Base-by-base conservation (phyloP, 805 yeast genomes). In the Wickerhamomyces alni region DNA sequence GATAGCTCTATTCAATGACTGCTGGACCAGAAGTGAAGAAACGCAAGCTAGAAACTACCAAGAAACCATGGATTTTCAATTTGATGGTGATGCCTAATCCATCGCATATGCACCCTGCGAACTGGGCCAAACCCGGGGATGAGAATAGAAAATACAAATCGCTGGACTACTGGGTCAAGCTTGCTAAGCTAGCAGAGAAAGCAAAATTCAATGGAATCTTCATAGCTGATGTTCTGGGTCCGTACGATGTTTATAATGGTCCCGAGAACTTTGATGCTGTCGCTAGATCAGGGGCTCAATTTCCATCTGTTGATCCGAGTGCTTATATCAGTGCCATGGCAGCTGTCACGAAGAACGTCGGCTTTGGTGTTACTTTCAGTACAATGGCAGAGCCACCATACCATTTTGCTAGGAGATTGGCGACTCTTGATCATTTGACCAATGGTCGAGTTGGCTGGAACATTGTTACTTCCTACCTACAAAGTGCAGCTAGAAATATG, bases 321-420 rank as follows among this genome's bases (percentile, higher is more conserved):
- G 59, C 61, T n/a, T 49, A 51, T 21, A 53, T 60, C 22, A 44
- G 56, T 18, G 53, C 43, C 21, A 57, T 65, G 65, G 69, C 70
- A 13, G 59, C 65, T 3, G 70, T 61, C 11, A 66, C 71, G 8
- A 47, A 60, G 35, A 59, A 57, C 31, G 44, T 67, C 24, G 47
- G 60, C 8, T 66, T 66, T 43, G 72, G 67, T 8, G 47, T 67
- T 18, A 66, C 72, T 5, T 60, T 62, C 29, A 57, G 66, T n/a
- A 66, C 71, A 5, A 59, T 67, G 19, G 63, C 65, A 39, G 72
- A 66, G 35, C 60, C 55, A 12, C 71, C 71, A 1, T 66, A 62
- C 37, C 26, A 18, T 27, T 17, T 28, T 28, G 31, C 66, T 16
- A 50, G 67, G 44, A 47, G 68, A 33, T 45, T 63, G 30, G 63